Conservation (phyloP, 1,139 yeast species). For the Debaryomycetaceae sp. region DNA sequence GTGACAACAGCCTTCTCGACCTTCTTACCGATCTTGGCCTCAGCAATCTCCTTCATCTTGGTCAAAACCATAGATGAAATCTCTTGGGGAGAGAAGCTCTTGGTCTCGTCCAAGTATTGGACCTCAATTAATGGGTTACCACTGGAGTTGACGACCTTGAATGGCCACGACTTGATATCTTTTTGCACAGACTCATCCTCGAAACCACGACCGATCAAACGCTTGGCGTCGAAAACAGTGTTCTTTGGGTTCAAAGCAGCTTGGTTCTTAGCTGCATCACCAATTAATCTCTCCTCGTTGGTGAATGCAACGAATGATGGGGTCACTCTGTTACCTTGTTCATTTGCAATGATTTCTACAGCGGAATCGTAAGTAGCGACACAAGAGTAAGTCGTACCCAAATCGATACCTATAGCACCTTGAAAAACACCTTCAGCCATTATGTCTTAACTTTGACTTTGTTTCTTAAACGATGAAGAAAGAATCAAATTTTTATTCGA, state of each 20-base stretch:
- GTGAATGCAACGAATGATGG: slow-evolving; percentile 98
- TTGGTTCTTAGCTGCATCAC: slow-evolving; percentile 99
- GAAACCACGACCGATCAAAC: slow-evolving; percentile 94
- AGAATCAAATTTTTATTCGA: slow-evolving; percentile 7
- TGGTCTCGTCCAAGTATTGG: slow-evolving; percentile 89
- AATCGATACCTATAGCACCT: slow-evolving; percentile 99
- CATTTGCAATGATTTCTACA: slow-evolving; percentile 93
- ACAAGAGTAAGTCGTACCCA: slow-evolving; percentile 98
- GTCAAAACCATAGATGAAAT: slow-evolving; percentile 93
- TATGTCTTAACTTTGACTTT: slow-evolving; percentile 20
- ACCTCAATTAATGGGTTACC: slow-evolving; percentile 93
- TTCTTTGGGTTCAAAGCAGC: slow-evolving; percentile 96
- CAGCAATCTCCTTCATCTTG: slow-evolving; percentile 98
- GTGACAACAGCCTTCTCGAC: slow-evolving; percentile 95
- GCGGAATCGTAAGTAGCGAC: slow-evolving; percentile 94
- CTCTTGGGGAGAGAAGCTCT: slow-evolving; percentile 96
- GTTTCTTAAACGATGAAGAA: slow-evolving; percentile 14
- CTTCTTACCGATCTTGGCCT: slow-evolving; percentile 88
- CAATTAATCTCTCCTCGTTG: slow-evolving; percentile 94
- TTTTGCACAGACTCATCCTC: slow-evolving; percentile 89
- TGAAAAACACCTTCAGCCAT: slow-evolving; percentile 99
- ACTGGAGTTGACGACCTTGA: slow-evolving; percentile 81
- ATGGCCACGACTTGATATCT: slow-evolving; percentile 97
- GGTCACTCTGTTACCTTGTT: slow-evolving; percentile 99
- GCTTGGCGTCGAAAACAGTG: slow-evolving; percentile 97